Evolutionary conservation across 768 basidiomycete species (phyloP).

Genomic region (Suillus subluteus): DNA sequence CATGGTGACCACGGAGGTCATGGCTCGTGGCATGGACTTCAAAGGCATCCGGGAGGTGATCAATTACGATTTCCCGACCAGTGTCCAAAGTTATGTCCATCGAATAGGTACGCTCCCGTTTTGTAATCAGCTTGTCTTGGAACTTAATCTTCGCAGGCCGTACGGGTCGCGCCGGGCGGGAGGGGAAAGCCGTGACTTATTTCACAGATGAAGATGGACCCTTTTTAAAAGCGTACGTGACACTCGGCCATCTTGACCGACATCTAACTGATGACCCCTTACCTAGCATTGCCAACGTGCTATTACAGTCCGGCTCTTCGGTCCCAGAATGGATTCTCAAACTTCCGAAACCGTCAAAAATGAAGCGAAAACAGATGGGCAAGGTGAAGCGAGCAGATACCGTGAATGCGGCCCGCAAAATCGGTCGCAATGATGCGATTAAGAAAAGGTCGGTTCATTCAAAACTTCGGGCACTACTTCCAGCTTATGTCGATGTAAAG

Average conservation of each 20-base stretch:
- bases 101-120: constrained; percentile 68
- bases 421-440: constrained; percentile 71
- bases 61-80: constrained; percentile 97
- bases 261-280: constrained; percentile 15
- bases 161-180: constrained; percentile 90
- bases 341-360: constrained; percentile 90
- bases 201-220: constrained; percentile 94
- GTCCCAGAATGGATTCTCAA: constrained; percentile 97
- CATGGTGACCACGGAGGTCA: constrained; percentile 94
- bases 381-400: constrained; percentile 79
- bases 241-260: constrained; percentile 5
- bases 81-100: constrained; percentile 94
- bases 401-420: constrained; percentile 69
- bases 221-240: constrained; percentile 81
- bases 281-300: constrained; percentile 90
- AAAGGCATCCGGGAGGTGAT: constrained; percentile 92
- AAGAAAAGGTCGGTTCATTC: constrained; percentile 61
- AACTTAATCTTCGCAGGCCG: constrained; percentile 57
- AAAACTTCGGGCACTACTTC: constrained; percentile 6
- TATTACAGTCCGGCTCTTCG: constrained; percentile 85
- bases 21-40: constrained; percentile 99
- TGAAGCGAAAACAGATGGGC: constrained; percentile 84
- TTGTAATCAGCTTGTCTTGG: not conserved
- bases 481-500: constrained; percentile 38
- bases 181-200: constrained; percentile 93